Evolutionary conservation across 2,329 filamentous ascomycete genomes (phyloP).

Genomic region (Ilyonectria robusta): DNA sequence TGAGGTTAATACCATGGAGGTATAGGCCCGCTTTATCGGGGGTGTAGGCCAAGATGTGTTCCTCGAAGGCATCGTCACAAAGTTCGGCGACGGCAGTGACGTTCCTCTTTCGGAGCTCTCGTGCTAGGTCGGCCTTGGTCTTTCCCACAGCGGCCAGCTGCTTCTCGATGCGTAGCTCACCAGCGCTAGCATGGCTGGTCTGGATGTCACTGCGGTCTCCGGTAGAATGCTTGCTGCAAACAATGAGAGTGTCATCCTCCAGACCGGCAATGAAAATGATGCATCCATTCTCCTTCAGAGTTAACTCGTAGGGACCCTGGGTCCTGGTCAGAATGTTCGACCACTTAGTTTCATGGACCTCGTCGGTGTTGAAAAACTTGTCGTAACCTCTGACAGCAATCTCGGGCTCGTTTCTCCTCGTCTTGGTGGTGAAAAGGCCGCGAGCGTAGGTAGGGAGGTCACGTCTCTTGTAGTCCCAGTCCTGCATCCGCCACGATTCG

Average conservation of each 20-base stretch:
- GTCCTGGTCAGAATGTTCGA: constrained; percentile 81
- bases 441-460: constrained; percentile 93
- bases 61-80: constrained; percentile 96
- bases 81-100: constrained; percentile 96
- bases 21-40: constrained; percentile 90
- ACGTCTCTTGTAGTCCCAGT: constrained; percentile 94
- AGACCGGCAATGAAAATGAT: constrained; percentile 97
- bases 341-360: constrained; percentile 89
- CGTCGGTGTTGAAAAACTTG: constrained; percentile 97
- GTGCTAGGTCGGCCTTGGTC: constrained; percentile 83
- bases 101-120: constrained; percentile 83
- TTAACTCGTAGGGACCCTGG: constrained; percentile 91
- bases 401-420: constrained; percentile 75
- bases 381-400: constrained; percentile 94
- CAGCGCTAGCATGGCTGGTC: constrained; percentile 86
- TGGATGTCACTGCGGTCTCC: constrained; percentile 80
- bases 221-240: constrained; percentile 99
- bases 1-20: constrained; percentile 95
- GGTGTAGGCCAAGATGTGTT: constrained; percentile 93
- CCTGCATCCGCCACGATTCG: constrained; percentile 92
- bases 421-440: constrained; percentile 90
- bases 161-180: constrained; percentile 84
- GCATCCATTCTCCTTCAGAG: constrained; percentile 98
- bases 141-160: constrained; percentile 85
- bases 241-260: constrained; percentile 88